Conservation (phyloP, 768 basidiomycete species). For the Heimioporus sp. region DNA sequence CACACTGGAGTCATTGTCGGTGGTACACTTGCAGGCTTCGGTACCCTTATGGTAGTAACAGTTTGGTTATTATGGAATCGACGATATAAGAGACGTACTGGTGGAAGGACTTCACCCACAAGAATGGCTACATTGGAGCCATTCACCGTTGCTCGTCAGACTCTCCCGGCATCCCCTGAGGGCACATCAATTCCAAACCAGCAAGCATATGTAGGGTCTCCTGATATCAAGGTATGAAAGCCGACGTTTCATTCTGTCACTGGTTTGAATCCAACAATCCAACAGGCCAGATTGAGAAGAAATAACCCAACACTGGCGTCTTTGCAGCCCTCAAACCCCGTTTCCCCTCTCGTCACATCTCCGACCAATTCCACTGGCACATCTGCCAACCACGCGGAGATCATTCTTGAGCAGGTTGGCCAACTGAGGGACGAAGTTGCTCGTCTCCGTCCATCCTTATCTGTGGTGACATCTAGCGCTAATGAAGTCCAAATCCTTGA, state of each 20-base stretch:
- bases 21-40: slow-evolving; percentile 2
- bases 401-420: too few relatives aligned
- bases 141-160: background rate
- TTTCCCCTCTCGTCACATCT: background rate
- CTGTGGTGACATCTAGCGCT: background rate
- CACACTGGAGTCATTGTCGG: slow-evolving; percentile 4
- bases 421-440: too few relatives aligned
- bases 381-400: too few relatives aligned
- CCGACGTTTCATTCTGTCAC: background rate
- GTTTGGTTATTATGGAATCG: slow-evolving; percentile 3
- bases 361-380: too few relatives aligned
- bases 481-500: background rate
- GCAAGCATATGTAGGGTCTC: background rate
- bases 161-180: background rate
- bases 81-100: background rate
- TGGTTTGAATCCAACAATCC: background rate
- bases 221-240: background rate
- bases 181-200: background rate
- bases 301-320: background rate
- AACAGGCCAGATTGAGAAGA: background rate
- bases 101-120: background rate
- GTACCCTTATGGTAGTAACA: background rate
- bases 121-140: slow-evolving; percentile 1
- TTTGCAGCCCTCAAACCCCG: background rate
- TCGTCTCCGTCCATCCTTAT: background rate